Base-by-base conservation (phyloP, 1,284 basidiomycete genomes). In the Ustilago shanxiensis region DNA sequence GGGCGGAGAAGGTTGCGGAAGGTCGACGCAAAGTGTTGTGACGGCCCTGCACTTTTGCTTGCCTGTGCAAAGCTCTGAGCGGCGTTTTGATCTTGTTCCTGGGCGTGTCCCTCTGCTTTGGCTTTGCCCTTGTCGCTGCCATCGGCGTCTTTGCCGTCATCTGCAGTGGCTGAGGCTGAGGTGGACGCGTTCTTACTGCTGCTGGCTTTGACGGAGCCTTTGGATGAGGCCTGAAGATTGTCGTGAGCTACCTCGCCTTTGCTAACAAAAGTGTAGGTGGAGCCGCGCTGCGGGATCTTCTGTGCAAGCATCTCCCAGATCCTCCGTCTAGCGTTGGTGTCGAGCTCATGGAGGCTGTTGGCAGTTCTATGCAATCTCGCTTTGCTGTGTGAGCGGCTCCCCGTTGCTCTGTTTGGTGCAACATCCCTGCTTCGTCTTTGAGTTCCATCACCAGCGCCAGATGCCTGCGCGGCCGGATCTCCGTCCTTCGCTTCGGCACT, bases 271-370 rank as follows among this genome's bases (percentile, higher is more conserved):
- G 69, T 77, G 41, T 77, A 77, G 2, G 74, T 77, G 2, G 74
- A 77, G 6, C 74, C 74, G n/a, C 74, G 74, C 31, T 77, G 69
- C 26, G 74, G 66, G 37, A 72, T 72, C 66, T 72, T 77, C 18
- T 69, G 66, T 2, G 74, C 68, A 1, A 77, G 63, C 69, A 77
- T 77, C 49, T 77, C 74, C 74, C 74, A 77, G 49, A 77, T 77
- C 33, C 74, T 61, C 0, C 74, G 58, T 20, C 74, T 53, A 3
- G 74, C 74, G 22, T 33, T 64, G 6, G 60, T 69, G 31, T 72
- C 74, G 45, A 77, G 69, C 54, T 77, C 74, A 50, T 76, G 53
- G 14, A 76, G 56, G 31, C 20, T 64, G 26, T 66, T 66, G 8
- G 59, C 49, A 20, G 26, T 53, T 14, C 66, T 51, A 3, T 65